phyloP scores from a whole-genome alignment of 441 rosid species.

The Bruguiera hainesii region DNA sequence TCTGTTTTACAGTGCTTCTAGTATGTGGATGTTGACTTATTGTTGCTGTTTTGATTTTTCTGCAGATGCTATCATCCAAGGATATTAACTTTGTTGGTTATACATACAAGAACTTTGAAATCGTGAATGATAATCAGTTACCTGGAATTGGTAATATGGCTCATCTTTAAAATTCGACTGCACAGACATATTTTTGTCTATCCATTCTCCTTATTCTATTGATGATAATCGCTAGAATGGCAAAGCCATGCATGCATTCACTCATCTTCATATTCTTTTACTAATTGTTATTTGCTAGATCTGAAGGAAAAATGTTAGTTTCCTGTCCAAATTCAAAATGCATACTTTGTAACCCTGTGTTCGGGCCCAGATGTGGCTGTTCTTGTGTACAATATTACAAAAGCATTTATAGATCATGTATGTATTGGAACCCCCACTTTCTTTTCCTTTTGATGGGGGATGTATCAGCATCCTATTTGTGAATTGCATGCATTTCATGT shows the following conservation, averaged over 20 bases:
- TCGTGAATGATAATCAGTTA: conserved; percentile 72
- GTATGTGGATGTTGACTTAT: not conserved
- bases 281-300: no score
- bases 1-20: conserved; percentile 4
- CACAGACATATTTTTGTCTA: not conserved
- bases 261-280: no score
- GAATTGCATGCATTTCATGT: not conserved
- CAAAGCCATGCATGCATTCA: no score
- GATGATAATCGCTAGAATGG: not conserved
- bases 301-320: no score
- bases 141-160: conserved; percentile 69
- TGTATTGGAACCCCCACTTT: not conserved
- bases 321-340: no score
- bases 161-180: not conserved
- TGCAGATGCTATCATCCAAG: conserved; percentile 95
- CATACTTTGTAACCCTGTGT: no score
- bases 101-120: conserved; percentile 93
- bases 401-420: not conserved
- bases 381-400: no score
- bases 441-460: not conserved
- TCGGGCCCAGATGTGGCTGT: no score
- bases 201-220: not conserved
- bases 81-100: conserved; percentile 94
- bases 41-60: conserved; percentile 10
- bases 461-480: not conserved